Evolutionary conservation across 139 green algal genomes (phyloP), one percentile per base, ranked within the genome.

Genomic region (Desmodesmus armatus): DNA sequence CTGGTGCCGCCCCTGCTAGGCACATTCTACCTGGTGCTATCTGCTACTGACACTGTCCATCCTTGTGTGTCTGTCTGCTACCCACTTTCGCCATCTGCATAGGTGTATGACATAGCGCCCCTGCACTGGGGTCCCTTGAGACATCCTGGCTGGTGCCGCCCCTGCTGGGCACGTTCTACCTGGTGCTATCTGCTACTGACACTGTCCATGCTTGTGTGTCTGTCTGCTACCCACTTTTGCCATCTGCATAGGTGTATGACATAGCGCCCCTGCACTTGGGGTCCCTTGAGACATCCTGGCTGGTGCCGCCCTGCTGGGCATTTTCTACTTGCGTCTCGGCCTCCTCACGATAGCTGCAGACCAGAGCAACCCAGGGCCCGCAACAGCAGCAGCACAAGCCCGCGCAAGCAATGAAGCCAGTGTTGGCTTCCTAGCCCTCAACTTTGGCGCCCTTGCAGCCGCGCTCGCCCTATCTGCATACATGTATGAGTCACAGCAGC

Each of bases 211-310:
- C n/a, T n/a, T n/a, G n/a, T n/a, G n/a, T n/a, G n/a, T n/a, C n/a
- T n/a, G n/a, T n/a, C n/a, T n/a, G n/a, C n/a, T n/a, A n/a, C n/a
- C n/a, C n/a, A n/a, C n/a, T n/a, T n/a, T n/a, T n/a, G n/a, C n/a
- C n/a, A n/a, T n/a, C n/a, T n/a, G n/a, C n/a, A n/a, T 88, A 94
- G 69, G 77, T 91, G 3, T 95, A 95, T 55, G 90, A 95, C 82
- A 27, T 70, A n/a, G 53, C 84, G 2, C 88, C 91, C 0, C 23
- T 95, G 3, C 60, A 84, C 2, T 49, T 92, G 29, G 91, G 86
- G 31, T 47, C 76, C 27, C 84, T 94, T 13, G 49, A 79, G 21
- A 94, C 91, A 13, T 91, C 85, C 0, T 25, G 75, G 17, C 25
- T 80, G 2, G 91, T 94, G n/a, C 91, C 91, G 19, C 75, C 80